A percentile compares a stretch with the other conserved stretches of the same genome.
Conservation (phyloP, 345 rosid species). For the Erodium maritimum region DNA sequence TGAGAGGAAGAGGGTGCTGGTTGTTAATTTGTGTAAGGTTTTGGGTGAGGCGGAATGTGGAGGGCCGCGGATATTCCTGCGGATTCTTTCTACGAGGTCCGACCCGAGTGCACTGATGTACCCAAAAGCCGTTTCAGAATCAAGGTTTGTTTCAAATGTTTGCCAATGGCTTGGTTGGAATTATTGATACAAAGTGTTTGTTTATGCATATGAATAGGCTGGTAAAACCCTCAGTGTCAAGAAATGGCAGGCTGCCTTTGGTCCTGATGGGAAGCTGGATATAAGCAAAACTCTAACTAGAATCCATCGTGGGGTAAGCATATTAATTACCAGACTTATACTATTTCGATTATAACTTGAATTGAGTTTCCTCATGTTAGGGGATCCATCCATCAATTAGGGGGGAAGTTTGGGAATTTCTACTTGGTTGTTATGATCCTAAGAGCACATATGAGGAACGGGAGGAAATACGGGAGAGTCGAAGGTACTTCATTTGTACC, state of each 20-base stretch:
- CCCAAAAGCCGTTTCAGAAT: not conserved
- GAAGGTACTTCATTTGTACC: constrained; percentile 45
- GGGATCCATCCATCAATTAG: constrained; percentile 95
- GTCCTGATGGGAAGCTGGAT: constrained; percentile 64
- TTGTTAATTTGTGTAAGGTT: not conserved
- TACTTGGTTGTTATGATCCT: constrained; percentile 90
- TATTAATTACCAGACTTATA: too few relatives aligned
- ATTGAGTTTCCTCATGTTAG: constrained; percentile 23
- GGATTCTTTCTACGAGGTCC: not conserved
- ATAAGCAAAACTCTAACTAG: constrained; percentile 67
- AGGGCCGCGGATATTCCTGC: not conserved
- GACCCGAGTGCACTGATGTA: not conserved
- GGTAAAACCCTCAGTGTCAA: constrained; percentile 88
- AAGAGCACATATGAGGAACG: constrained; percentile 84
- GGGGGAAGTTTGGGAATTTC: constrained; percentile 99
- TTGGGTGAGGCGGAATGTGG: not conserved
- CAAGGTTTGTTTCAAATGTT: not conserved
- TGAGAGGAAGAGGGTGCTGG: too few relatives aligned
- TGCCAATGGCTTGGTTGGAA: too few relatives aligned
- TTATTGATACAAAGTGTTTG: too few relatives aligned
- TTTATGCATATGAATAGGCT: too few relatives aligned
- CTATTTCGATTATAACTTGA: not conserved
- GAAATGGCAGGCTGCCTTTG: constrained; percentile 91
- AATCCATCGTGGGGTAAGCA: constrained; percentile 75
- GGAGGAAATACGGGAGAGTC: constrained; percentile 53